Base-by-base conservation (phyloP, 1,284 basidiomycete genomes). In the Ganoderma meredithae region DNA sequence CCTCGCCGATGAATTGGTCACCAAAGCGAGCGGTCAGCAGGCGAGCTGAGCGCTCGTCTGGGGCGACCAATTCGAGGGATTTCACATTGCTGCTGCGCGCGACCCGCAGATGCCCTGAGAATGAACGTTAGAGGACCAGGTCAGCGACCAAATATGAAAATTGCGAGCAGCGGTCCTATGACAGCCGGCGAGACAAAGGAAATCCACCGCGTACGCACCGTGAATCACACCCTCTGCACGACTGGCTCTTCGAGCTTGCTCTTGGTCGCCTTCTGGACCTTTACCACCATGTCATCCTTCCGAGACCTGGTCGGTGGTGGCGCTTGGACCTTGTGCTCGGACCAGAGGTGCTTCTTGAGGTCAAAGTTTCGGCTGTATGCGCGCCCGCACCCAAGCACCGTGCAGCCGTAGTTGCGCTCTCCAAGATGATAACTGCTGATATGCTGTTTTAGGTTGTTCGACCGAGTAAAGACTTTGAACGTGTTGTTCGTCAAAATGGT, bases 391-490 rank as follows among this genome's bases (percentile, higher is more conserved):
- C 58, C 61, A 2, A 19, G 15, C 0, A 43, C 44, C 3, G 22
- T 22, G 69, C 71, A 72, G 10, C 15, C 40, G 63, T 58, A 36
- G 6, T 9, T 19, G 19, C 71, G 71, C 60, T 41, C 17, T 6
- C 40, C 25, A 4, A 49, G 3, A 63, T 72, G 71, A 33, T 69
- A 67, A 31, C 67, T 49, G 3, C 41, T 52, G 58, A 62, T 27
- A 65, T 72, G 71, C 13, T 65, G 65, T 9, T 63, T 69, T 8
- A 72, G 59, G 52, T 72, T 70, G 33, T 69, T 43, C 22, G 40
- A 63, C 4, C 71, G 67, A 1, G 71, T 65, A 49, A 69, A 69
- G 19, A 25, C 67, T 68, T 31, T 1, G 6, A 15, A 1, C 5
- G 36, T 25, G 19, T 27, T 22, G 33, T 39, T 41, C 8, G n/a